These are phyloP conservation scores for Cyclotella baltica DNA, from an alignment of 108 stramenopile genomes.

Conservation along the genomic window DNA sequence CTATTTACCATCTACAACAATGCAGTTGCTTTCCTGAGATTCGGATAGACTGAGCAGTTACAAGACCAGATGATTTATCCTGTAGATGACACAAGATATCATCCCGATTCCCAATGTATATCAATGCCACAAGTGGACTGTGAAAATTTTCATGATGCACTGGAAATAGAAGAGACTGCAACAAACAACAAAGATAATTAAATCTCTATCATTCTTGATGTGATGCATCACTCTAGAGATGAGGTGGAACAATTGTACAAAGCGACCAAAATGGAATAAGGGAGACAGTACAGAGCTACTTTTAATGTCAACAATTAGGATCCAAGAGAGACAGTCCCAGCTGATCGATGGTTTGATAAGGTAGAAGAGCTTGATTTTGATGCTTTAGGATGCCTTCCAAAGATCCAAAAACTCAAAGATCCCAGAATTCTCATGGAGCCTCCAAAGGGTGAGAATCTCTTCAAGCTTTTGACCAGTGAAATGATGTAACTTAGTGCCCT, in stretches of 20 bases:
- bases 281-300: constrained; percentile 70
- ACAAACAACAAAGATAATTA: constrained; percentile 55
- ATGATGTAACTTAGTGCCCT: constrained; percentile 81
- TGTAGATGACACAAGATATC: constrained; percentile 89
- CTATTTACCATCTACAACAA: constrained; percentile 93
- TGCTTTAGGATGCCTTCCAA: constrained; percentile 89
- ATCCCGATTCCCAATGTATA: constrained; percentile 93
- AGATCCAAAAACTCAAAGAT: no score
- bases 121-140: constrained; percentile 82
- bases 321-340: constrained; percentile 77
- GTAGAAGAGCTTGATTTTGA: constrained; percentile 92
- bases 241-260: constrained; percentile 80
- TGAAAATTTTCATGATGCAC: constrained; percentile 87
- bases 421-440: constrained; percentile 87
- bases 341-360: constrained; percentile 82
- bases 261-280: constrained; percentile 86
- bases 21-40: constrained; percentile 86
- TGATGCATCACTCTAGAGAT: constrained; percentile 80
- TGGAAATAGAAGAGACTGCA: constrained; percentile 68
- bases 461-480: constrained; percentile 89
- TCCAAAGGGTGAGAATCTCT: constrained; percentile 75
- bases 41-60: constrained; percentile 69
- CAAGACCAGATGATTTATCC: constrained; percentile 78
- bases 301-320: constrained; percentile 82
- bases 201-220: constrained; percentile 77